These are phyloP conservation scores for Evernia prunastri DNA, from an alignment of 495 filamentous ascomycete genomes.

Conservation along the genomic window DNA sequence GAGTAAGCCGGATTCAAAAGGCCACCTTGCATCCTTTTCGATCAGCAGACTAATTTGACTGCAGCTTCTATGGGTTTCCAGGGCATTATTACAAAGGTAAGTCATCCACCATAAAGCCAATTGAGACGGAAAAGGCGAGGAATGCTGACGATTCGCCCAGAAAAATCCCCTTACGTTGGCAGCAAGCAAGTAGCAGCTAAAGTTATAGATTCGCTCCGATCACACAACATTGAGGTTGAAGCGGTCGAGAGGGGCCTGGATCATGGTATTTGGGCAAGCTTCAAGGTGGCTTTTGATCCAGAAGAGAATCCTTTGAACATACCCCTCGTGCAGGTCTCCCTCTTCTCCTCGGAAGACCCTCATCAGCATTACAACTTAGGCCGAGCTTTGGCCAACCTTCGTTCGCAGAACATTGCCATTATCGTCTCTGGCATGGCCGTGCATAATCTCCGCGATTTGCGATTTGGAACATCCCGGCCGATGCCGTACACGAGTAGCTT, in stretches of 20 bases:
- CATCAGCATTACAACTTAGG: constrained; percentile 67
- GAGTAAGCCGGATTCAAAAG: constrained; percentile 46
- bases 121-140: constrained; percentile 31
- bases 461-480: constrained; percentile 41
- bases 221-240: constrained; percentile 57
- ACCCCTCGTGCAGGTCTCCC: constrained; percentile 74
- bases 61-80: constrained; percentile 74
- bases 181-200: constrained; percentile 58
- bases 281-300: constrained; percentile 63
- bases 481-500: constrained; percentile 68
- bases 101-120: not conserved
- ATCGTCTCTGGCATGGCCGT: constrained; percentile 83
- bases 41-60: constrained; percentile 2
- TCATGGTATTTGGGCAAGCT: constrained; percentile 74
- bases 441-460: constrained; percentile 70
- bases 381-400: constrained; percentile 57
- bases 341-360: constrained; percentile 63
- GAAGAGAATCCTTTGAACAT: constrained; percentile 68
- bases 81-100: constrained; percentile 43
- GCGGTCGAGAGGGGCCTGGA: constrained; percentile 65
- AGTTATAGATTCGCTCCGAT: constrained; percentile 52
- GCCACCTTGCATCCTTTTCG: not conserved
- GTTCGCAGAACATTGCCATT: constrained; percentile 66
- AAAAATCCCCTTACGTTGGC: constrained; percentile 64
- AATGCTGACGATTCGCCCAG: constrained; percentile 29